A percentile compares a stretch with the other conserved stretches of the same genome.
phyloP scores from a whole-genome alignment of 2,329 filamentous ascomycete genomes.

The Hypoxylon rubiginosum region DNA sequence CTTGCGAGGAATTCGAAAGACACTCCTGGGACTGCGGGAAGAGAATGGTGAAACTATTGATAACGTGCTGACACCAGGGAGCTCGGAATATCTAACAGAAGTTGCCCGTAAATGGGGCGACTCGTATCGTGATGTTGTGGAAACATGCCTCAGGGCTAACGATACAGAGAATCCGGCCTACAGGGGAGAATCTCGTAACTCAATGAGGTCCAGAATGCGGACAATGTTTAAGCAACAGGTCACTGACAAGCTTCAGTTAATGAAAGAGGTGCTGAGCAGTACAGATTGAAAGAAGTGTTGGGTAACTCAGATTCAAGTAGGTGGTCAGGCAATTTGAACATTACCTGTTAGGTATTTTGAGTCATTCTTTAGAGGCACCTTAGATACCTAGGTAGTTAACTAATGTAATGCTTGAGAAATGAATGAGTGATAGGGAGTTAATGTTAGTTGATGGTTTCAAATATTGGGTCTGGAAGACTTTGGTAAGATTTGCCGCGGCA shows the following conservation, averaged over 20 bases:
- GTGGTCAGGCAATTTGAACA: too few species aligned
- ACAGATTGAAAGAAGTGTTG: background rate
- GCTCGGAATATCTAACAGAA: background rate
- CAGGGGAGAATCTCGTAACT: slow-evolving; percentile 10
- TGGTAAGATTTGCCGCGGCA: too few species aligned
- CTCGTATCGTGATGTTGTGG: slow-evolving; percentile 17
- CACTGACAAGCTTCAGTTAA: background rate
- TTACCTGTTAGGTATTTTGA: too few species aligned
- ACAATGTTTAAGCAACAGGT: slow-evolving; percentile 21
- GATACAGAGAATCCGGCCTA: slow-evolving; percentile 19
- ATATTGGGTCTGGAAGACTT: too few species aligned
- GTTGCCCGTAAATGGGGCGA: slow-evolving; percentile 4
- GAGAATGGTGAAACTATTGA: background rate
- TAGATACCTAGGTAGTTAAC: too few species aligned
- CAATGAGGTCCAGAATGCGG: slow-evolving; percentile 3
- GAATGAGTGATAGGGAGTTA: too few species aligned
- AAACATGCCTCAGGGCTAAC: slow-evolving; percentile 19
- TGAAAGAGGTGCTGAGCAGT: slow-evolving; percentile 13
- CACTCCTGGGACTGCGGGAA: background rate
- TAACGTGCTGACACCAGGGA: background rate
- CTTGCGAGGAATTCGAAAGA: background rate
- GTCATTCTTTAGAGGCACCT: too few species aligned
- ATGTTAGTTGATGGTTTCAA: too few species aligned
- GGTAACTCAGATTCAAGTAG: too few species aligned
- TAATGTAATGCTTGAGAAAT: too few species aligned